Conservation (phyloP, 2,329 filamentous ascomycete genomes). For the Neopestalotiopsis sp. region DNA sequence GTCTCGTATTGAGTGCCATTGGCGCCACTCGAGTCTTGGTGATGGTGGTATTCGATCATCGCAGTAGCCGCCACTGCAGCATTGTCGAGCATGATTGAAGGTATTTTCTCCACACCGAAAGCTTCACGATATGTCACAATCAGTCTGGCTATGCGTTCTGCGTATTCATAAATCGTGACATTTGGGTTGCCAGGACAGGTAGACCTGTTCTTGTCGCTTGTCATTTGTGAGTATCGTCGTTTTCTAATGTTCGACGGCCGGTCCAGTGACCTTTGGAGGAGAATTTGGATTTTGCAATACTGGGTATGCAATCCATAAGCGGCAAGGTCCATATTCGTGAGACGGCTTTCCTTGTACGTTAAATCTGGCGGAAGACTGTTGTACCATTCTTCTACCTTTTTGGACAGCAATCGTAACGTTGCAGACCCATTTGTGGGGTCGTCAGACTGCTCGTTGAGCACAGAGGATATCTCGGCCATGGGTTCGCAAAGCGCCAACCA, state of each 20-base stretch:
- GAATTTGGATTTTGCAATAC: constrained; percentile 2
- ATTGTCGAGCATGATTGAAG: constrained; percentile 2
- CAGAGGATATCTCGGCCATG: neutral
- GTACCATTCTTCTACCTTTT: neutral
- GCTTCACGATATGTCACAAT: constrained; percentile 1
- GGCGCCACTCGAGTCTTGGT: neutral
- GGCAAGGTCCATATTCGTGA: neutral
- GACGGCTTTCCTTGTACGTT: neutral
- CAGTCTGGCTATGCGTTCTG: neutral
- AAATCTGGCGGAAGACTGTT: neutral
- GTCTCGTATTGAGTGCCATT: neutral
- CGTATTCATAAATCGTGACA: neutral
- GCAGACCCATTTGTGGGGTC: neutral
- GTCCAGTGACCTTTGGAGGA: neutral
- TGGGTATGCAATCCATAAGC: neutral
- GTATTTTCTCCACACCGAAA: neutral
- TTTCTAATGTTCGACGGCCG: neutral
- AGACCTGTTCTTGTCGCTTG: neutral
- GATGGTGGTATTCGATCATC: neutral
- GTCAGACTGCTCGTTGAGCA: neutral
- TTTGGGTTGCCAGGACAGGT: neutral
- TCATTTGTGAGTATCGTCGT: neutral
- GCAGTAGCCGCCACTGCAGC: neutral
- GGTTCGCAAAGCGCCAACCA: neutral
- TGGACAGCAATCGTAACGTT: neutral